These are phyloP conservation scores for Polytolypa hystricis DNA, from an alignment of 2,329 filamentous ascomycete species.

Conservation along the genomic window DNA sequence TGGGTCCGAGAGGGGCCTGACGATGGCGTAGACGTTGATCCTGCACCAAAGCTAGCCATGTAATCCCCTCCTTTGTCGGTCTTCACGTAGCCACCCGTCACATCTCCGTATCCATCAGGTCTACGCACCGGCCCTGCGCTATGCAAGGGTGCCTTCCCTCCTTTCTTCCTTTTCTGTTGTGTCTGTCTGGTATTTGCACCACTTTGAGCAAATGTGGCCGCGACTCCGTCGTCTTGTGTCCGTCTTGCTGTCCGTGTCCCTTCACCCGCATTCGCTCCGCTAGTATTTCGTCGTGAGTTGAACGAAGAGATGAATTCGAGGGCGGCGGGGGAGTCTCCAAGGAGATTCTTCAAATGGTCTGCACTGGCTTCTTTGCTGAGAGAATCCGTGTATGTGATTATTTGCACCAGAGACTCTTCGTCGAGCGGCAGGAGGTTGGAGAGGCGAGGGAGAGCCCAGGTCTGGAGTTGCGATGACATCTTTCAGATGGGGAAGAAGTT, in stretches of 20 bases:
- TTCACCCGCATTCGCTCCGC: conserved; percentile 5
- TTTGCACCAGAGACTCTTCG: conserved; percentile 69
- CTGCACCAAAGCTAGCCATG: too few species aligned
- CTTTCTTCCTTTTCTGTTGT: not conserved
- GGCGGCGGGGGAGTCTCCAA: conserved; percentile 71
- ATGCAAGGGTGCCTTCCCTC: too few species aligned
- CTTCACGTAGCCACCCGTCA: too few species aligned
- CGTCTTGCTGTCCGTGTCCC: conserved; percentile 2
- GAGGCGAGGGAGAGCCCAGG: conserved; percentile 59
- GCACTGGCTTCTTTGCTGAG: conserved; percentile 62
- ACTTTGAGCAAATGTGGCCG: too few species aligned
- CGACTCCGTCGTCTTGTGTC: not conserved
- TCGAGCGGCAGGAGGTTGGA: conserved; percentile 73
- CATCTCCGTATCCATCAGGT: too few species aligned
- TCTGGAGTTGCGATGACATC: too few species aligned
- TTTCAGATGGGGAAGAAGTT: too few species aligned
- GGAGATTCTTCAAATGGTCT: conserved; percentile 74
- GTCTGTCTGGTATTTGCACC: not conserved
- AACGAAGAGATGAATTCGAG: conserved; percentile 62
- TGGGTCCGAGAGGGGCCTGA: too few species aligned
- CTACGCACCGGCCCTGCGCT: too few species aligned
- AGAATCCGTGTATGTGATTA: conserved; percentile 69
- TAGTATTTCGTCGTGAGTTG: conserved; percentile 50
- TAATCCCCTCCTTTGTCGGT: not conserved
- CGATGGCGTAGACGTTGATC: too few species aligned